Evolutionary conservation across 495 filamentous ascomycete genomes (phyloP).

Genomic region (Lasiosphaeria miniovina): DNA sequence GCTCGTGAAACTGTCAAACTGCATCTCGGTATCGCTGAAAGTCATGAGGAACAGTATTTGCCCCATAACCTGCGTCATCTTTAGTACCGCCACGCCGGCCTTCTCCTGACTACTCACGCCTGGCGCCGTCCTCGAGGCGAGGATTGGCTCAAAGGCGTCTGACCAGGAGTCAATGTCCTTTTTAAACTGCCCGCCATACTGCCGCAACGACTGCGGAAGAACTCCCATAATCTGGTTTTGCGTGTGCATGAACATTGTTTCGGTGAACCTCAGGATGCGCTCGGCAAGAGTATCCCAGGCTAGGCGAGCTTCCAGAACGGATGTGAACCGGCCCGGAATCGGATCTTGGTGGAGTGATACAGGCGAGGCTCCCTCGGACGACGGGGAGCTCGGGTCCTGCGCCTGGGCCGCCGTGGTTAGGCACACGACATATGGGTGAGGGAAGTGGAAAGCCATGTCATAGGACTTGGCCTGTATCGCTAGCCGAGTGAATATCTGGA

Average conservation of each 20-base stretch:
- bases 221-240: slow-evolving; percentile 46
- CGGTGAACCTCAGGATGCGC: slow-evolving; percentile 52
- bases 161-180: slow-evolving; percentile 50
- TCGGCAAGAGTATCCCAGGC: slow-evolving; percentile 51
- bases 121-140: slow-evolving; percentile 44
- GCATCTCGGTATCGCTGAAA: slow-evolving; percentile 46
- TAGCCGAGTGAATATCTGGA: slow-evolving; percentile 56
- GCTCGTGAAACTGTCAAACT: slow-evolving; percentile 41
- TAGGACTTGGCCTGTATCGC: slow-evolving; percentile 59
- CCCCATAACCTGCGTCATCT: slow-evolving; percentile 54
- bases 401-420: slow-evolving; percentile 37
- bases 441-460: slow-evolving; percentile 60
- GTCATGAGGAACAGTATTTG: slow-evolving; percentile 53
- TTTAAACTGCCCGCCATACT: slow-evolving; percentile 41
- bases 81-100: slow-evolving; percentile 51
- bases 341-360: slow-evolving; percentile 35
- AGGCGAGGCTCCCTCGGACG: slow-evolving; percentile 43
- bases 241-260: slow-evolving; percentile 46
- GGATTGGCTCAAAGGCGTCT: slow-evolving; percentile 48
- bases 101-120: slow-evolving; percentile 51
- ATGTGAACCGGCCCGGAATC: slow-evolving; percentile 47
- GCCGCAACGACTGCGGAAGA: slow-evolving; percentile 42
- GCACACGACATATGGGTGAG: slow-evolving; percentile 52
- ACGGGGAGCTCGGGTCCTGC: slow-evolving; percentile 37
- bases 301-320: slow-evolving; percentile 46